phyloP scores from a whole-genome alignment of 345 rosid genomes.

The Ricinus communis region DNA sequence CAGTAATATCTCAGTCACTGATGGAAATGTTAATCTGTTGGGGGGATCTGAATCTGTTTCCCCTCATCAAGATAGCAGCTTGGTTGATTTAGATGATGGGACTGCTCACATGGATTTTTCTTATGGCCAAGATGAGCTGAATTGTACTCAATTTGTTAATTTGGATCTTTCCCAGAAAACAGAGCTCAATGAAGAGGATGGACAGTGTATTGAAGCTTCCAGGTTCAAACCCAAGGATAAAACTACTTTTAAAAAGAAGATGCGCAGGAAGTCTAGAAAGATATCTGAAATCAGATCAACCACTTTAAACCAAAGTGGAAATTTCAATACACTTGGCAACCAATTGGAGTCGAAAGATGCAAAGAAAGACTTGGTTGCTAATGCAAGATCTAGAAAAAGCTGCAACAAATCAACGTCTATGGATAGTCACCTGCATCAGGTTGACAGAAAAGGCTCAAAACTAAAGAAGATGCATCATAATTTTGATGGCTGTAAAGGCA shows the following conservation, averaged over 20 bases:
- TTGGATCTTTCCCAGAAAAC: constrained; percentile 26
- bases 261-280: constrained; percentile 63
- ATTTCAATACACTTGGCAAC: constrained; percentile 24
- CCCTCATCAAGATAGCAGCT: constrained; percentile 38
- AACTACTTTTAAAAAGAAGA: constrained; percentile 45
- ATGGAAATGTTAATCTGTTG: constrained; percentile 26
- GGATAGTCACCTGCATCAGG: constrained; percentile 26
- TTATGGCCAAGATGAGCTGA: constrained; percentile 9
- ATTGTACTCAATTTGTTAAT: constrained; percentile 18
- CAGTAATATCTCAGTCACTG: constrained; percentile 21
- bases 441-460: constrained; percentile 31
- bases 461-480: constrained; percentile 33
- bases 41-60: constrained; percentile 33
- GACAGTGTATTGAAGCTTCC: constrained; percentile 40
- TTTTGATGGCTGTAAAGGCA: constrained; percentile 33
- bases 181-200: constrained; percentile 36
- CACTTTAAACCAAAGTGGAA: constrained; percentile 33
- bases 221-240: constrained; percentile 32
- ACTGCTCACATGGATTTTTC: constrained; percentile 9
- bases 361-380: constrained; percentile 21
- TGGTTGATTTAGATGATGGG: constrained; percentile 19
- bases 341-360: constrained; percentile 35
- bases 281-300: constrained; percentile 57
- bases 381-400: constrained; percentile 20
- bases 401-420: constrained; percentile 20